A percentile compares a stretch with the other conserved stretches of the same genome.
phyloP scores from a whole-genome alignment of 2,329 filamentous ascomycete species.

The Fusarium pseudograminearum region DNA sequence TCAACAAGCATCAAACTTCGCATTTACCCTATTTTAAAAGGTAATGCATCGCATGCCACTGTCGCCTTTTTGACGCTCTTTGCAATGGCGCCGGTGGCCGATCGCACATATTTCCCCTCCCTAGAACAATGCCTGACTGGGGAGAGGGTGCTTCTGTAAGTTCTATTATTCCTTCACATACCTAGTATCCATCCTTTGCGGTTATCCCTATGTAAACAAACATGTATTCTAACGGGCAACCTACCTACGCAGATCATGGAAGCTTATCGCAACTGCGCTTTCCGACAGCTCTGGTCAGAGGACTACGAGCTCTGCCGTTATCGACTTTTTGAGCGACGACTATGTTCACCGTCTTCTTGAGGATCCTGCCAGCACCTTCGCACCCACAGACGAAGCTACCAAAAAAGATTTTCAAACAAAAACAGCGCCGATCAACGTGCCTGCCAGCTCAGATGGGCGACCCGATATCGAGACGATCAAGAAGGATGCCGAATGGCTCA shows the following conservation, averaged over 20 bases:
- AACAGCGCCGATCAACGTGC: conserved; percentile 87
- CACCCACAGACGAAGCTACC: conserved; percentile 69
- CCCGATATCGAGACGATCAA: conserved; percentile 85
- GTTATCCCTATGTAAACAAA: conserved; percentile 24
- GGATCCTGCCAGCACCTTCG: conserved; percentile 76
- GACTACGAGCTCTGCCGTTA: conserved; percentile 66
- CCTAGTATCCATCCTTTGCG: conserved; percentile 5
- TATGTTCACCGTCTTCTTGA: conserved; percentile 76
- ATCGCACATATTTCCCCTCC: conserved; percentile 82
- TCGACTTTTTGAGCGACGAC: conserved; percentile 77
- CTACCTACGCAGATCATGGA: conserved; percentile 66
- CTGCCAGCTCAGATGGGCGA: conserved; percentile 72
- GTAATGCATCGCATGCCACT: conserved; percentile 57
- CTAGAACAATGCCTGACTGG: conserved; percentile 87
- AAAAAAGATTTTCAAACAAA: conserved; percentile 83
- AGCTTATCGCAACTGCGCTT: conserved; percentile 67
- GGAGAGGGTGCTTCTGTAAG: conserved; percentile 83
- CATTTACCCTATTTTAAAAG: conserved; percentile 44
- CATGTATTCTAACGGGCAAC: conserved; percentile 42
- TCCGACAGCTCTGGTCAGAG: conserved; percentile 68
- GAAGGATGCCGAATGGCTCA: conserved; percentile 87
- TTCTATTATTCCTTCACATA: conserved; percentile 39
- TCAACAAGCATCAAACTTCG: conserved; percentile 50
- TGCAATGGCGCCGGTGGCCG: conserved; percentile 78
- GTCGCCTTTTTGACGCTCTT: conserved; percentile 62